Conservation (phyloP, 1,284 basidiomycete species). For the Puccinia novopanici region DNA sequence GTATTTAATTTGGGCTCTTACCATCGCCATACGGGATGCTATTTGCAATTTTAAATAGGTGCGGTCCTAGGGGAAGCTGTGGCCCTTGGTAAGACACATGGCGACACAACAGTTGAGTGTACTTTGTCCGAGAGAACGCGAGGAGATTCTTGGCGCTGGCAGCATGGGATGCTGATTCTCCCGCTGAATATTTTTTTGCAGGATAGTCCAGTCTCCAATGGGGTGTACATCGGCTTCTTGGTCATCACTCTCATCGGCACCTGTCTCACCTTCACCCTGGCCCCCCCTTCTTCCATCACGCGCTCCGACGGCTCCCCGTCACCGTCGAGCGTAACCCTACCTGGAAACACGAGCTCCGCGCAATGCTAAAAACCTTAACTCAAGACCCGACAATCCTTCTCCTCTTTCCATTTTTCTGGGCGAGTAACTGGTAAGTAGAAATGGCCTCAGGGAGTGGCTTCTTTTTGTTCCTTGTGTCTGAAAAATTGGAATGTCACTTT, state of each 20-base stretch:
- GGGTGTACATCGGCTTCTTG: constrained; percentile 55
- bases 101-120: constrained; percentile 32
- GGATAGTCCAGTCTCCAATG: constrained; percentile 45
- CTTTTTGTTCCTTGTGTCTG: background rate
- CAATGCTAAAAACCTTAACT: constrained; percentile 52
- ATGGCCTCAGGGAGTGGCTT: background rate
- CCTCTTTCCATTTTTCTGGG: constrained; percentile 56
- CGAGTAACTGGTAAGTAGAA: constrained; percentile 53
- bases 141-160: no score
- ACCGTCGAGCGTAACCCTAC: constrained; percentile 54
- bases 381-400: constrained; percentile 54
- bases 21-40: background rate
- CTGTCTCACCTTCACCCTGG: constrained; percentile 41
- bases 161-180: background rate
- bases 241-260: constrained; percentile 51
- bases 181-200: background rate
- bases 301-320: constrained; percentile 55
- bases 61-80: constrained; percentile 50
- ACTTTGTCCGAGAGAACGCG: background rate
- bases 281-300: constrained; percentile 51
- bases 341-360: constrained; percentile 54
- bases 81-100: constrained; percentile 32
- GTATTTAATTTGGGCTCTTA: background rate
- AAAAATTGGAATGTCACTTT: background rate
- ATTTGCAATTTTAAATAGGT: constrained; percentile 20